A percentile compares a stretch with the other conserved stretches of the same genome.
Evolutionary conservation across 495 filamentous ascomycete genomes (phyloP).

Genomic region (Xylaria bambusicola): DNA sequence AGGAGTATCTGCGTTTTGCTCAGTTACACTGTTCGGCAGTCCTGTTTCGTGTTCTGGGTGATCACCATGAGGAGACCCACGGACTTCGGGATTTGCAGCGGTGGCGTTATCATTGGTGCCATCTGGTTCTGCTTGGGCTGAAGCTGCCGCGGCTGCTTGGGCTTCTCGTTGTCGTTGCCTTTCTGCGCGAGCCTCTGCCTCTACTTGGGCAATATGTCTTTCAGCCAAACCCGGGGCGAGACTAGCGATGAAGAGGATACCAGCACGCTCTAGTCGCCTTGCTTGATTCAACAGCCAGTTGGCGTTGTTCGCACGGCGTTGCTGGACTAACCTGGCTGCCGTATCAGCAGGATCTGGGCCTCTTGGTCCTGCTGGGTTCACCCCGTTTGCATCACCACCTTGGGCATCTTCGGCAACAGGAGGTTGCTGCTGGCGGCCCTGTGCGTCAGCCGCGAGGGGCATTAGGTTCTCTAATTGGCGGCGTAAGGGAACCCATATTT

Average conservation of each 20-base stretch:
- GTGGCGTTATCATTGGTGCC: neutral
- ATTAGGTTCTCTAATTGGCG: slow-evolving; percentile 73
- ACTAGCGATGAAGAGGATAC: slow-evolving; percentile 83
- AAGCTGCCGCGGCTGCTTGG: slow-evolving; percentile 37
- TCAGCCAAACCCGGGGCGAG: slow-evolving; percentile 84
- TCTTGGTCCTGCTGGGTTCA: slow-evolving; percentile 14
- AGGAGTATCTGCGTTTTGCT: neutral
- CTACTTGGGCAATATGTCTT: slow-evolving; percentile 71
- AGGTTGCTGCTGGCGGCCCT: slow-evolving; percentile 15
- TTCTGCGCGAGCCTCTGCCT: slow-evolving; percentile 61
- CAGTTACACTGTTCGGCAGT: neutral
- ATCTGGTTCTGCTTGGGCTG: slow-evolving; percentile 14
- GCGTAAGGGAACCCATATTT: slow-evolving; percentile 63
- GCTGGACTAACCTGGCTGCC: slow-evolving; percentile 56
- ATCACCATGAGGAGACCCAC: neutral
- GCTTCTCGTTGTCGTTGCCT: slow-evolving; percentile 51
- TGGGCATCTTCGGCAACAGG: slow-evolving; percentile 12
- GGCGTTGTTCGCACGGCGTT: slow-evolving; percentile 48
- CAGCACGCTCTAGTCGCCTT: slow-evolving; percentile 67
- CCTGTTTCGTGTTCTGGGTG: neutral
- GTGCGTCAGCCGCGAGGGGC: slow-evolving; percentile 47
- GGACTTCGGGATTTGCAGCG: neutral
- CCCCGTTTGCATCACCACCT: slow-evolving; percentile 21
- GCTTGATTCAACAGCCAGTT: slow-evolving; percentile 59
- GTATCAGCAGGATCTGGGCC: slow-evolving; percentile 53